Evolutionary conservation across 192 early-diverging fungal species (phyloP).

Genomic region (Backusella luteola): DNA sequence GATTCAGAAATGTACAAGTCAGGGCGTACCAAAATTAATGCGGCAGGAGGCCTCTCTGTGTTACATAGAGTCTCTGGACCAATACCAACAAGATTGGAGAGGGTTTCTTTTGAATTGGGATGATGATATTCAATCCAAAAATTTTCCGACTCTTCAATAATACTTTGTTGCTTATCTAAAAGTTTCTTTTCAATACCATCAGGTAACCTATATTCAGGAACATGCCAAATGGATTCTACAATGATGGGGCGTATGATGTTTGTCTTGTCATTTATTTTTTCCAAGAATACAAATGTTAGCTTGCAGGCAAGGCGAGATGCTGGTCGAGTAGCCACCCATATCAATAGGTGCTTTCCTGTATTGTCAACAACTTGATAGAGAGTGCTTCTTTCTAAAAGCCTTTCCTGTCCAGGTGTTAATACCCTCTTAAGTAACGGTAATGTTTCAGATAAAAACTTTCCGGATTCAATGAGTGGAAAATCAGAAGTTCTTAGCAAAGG

Average conservation of each 20-base stretch:
- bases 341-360: not conserved
- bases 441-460: slow-evolving; percentile 4
- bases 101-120: not conserved
- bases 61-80: not conserved
- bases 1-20: slow-evolving; percentile 17
- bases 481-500: not conserved
- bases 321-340: not conserved
- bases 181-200: not conserved
- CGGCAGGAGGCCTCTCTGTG: not conserved
- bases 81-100: not conserved
- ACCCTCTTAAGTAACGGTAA: not conserved
- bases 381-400: not conserved
- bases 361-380: not conserved
- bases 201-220: not conserved
- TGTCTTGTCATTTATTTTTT: not conserved
- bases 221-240: not conserved
- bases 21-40: slow-evolving; percentile 23
- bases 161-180: not conserved
- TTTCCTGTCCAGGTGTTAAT: not conserved
- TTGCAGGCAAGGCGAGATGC: not conserved
- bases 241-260: not conserved
- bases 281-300: not conserved
- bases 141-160: not conserved
- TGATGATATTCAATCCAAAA: not conserved
- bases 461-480: not conserved